Evolutionary conservation across 2,329 filamentous ascomycete species (phyloP).

Genomic region (Neonectria punicea): DNA sequence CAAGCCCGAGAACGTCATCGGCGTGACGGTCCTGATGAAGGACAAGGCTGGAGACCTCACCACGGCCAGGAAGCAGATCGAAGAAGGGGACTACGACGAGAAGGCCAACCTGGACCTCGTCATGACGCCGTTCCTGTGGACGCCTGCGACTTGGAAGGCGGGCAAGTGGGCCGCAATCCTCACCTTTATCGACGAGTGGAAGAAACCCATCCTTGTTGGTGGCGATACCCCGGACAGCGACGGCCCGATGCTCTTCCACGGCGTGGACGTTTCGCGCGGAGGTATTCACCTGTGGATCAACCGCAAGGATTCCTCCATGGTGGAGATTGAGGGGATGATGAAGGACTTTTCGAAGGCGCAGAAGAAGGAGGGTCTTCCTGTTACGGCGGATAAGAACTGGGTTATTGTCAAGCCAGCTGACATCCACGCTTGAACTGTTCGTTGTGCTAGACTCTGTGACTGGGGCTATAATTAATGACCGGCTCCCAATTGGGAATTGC

Average conservation of each 20-base stretch:
- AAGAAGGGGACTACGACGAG: constrained; percentile 48
- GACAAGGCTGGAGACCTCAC: constrained; percentile 47
- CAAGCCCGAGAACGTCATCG: constrained; percentile 55
- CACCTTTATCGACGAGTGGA: constrained; percentile 56
- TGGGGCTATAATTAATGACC: neutral
- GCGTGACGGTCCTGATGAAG: constrained; percentile 52
- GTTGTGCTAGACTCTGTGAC: neutral
- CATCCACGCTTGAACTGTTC: constrained; percentile 38
- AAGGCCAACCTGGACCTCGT: constrained; percentile 51
- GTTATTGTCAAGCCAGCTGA: constrained; percentile 53
- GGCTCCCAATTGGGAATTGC: no score
- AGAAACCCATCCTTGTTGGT: constrained; percentile 52
- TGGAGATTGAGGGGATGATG: constrained; percentile 52
- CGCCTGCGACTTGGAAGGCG: constrained; percentile 55
- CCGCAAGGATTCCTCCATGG: constrained; percentile 48
- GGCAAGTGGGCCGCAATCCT: constrained; percentile 57
- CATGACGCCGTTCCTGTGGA: constrained; percentile 55
- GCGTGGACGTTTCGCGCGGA: constrained; percentile 53
- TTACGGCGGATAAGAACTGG: constrained; percentile 59
- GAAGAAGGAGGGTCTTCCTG: constrained; percentile 47
- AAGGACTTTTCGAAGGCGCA: constrained; percentile 48
- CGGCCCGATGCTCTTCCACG: constrained; percentile 57
- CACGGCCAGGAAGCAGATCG: constrained; percentile 53
- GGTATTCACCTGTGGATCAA: constrained; percentile 57
- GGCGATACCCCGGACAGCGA: constrained; percentile 58